These are phyloP conservation scores for Daedaleopsis sinensis DNA, from an alignment of 768 basidiomycete species.

Conservation along the genomic window DNA sequence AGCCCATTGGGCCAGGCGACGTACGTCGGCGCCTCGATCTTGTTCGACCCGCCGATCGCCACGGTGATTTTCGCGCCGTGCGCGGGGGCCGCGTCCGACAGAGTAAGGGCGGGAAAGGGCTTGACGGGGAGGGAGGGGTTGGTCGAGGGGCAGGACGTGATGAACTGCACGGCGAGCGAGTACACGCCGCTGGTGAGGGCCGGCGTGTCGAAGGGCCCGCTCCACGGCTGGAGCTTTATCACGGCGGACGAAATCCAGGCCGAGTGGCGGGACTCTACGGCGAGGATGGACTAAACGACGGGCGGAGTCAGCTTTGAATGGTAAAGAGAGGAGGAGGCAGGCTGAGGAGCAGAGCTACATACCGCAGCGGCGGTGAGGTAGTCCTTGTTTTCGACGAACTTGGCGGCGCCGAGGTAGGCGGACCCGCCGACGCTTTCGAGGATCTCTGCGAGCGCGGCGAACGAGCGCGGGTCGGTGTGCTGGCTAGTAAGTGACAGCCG, in stretches of 20 bases:
- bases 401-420: constrained; percentile 61
- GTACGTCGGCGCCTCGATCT: constrained; percentile 33
- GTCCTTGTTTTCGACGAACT: constrained; percentile 42
- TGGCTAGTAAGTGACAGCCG: constrained; percentile 33
- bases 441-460: constrained; percentile 46
- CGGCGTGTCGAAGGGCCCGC: constrained; percentile 46
- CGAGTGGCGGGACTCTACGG: constrained; percentile 55
- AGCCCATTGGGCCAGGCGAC: constrained; percentile 55
- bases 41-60: neutral
- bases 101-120: constrained; percentile 47
- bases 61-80: constrained; percentile 33
- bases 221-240: constrained; percentile 45
- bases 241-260: constrained; percentile 50
- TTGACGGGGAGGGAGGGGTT: constrained; percentile 53
- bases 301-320: too few species aligned
- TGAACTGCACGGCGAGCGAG: constrained; percentile 51
- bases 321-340: too few species aligned
- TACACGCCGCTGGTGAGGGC: constrained; percentile 43
- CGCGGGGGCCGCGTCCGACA: constrained; percentile 31
- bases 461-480: constrained; percentile 45
- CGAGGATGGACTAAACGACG: constrained; percentile 45
- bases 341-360: neutral
- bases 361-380: constrained; percentile 57
- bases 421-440: constrained; percentile 57
- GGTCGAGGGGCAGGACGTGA: constrained; percentile 49